Conservation (phyloP, 495 filamentous ascomycete species). For the Xylaria scruposa region DNA sequence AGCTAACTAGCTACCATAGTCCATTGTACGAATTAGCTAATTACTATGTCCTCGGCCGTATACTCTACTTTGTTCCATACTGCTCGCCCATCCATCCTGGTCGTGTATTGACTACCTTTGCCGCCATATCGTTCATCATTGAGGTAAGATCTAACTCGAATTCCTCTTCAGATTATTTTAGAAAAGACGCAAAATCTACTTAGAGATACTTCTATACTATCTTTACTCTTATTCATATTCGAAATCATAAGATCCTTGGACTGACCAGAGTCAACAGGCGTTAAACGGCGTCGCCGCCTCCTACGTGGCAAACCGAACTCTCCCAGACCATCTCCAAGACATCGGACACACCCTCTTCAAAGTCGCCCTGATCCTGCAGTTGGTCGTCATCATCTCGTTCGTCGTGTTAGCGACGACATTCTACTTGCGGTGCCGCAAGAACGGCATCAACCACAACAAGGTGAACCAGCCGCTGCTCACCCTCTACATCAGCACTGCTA, state of each 20-base stretch:
- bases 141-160: slow-evolving; percentile 46
- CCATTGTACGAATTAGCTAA: slow-evolving; percentile 77
- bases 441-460: slow-evolving; percentile 59
- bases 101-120: slow-evolving; percentile 77
- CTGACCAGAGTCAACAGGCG: slow-evolving; percentile 23
- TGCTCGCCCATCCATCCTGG: slow-evolving; percentile 79
- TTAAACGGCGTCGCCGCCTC: slow-evolving; percentile 74
- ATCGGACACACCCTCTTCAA: slow-evolving; percentile 67
- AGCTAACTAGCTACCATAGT: slow-evolving; percentile 42
- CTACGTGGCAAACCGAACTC: slow-evolving; percentile 60
- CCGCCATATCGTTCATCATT: slow-evolving; percentile 65
- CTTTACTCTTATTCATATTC: not conserved
- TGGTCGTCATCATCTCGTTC: slow-evolving; percentile 68
- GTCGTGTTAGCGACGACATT: slow-evolving; percentile 63
- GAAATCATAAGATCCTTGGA: not conserved
- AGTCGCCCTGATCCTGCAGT: slow-evolving; percentile 70
- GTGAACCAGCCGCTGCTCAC: slow-evolving; percentile 64
- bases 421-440: slow-evolving; percentile 62
- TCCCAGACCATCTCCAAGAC: slow-evolving; percentile 52
- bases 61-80: slow-evolving; percentile 81
- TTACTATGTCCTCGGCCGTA: slow-evolving; percentile 77
- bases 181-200: not conserved
- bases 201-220: not conserved
- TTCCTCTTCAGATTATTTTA: not conserved
- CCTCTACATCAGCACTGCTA: slow-evolving; percentile 66